Evolutionary conservation across 345 rosid species (phyloP).

Genomic region (Gossypium sturtianum): DNA sequence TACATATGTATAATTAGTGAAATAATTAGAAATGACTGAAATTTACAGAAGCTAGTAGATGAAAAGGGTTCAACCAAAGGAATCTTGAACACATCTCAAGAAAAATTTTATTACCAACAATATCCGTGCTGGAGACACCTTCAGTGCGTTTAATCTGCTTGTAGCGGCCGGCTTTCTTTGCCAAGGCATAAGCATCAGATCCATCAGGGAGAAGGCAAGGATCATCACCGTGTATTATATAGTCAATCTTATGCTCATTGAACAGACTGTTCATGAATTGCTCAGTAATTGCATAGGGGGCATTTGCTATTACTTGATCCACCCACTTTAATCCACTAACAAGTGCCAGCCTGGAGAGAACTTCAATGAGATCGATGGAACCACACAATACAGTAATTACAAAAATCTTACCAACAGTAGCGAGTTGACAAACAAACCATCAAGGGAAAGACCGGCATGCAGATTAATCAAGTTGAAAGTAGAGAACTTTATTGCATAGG

Average conservation of each 20-base stretch:
- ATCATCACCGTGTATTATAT: conserved; percentile 92
- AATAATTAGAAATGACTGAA: background rate
- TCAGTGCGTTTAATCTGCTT: conserved; percentile 97
- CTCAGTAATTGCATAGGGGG: conserved; percentile 90
- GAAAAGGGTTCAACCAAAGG: background rate
- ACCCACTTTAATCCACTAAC: conserved; percentile 96
- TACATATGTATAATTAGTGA: conserved; percentile 20
- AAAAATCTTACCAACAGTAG: background rate
- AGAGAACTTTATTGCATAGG: background rate
- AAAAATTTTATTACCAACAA: conserved; percentile 60
- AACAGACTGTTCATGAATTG: conserved; percentile 79
- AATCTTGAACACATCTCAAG: conserved; percentile 2
- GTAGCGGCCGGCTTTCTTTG: conserved; percentile 88
- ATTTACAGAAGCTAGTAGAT: background rate
- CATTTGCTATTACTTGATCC: conserved; percentile 82
- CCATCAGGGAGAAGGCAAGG: conserved; percentile 98
- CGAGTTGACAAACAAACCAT: conserved; percentile 2
- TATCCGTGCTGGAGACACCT: conserved; percentile 99
- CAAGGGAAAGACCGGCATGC: background rate
- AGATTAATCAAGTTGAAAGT: background rate
- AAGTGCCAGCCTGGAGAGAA: conserved; percentile 57
- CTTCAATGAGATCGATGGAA: conserved; percentile 17
- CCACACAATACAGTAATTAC: background rate
- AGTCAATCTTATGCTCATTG: conserved; percentile 77
- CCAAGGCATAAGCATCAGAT: conserved; percentile 86